Conservation (phyloP, 2,329 filamentous ascomycete species). For the Talaromyces sp. region DNA sequence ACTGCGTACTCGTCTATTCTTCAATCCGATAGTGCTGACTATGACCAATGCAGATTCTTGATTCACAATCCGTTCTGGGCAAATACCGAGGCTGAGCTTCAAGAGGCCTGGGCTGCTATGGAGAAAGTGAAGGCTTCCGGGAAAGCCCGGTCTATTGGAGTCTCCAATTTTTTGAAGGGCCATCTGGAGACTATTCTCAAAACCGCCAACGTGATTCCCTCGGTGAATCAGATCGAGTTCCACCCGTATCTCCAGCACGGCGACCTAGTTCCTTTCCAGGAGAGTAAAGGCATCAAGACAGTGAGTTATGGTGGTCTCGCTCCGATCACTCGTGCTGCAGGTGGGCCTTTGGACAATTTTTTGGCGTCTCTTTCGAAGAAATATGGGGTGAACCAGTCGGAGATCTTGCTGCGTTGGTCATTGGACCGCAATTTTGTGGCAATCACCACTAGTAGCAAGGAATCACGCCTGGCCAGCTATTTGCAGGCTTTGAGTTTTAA, state of each 20-base stretch:
- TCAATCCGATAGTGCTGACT: constrained; percentile 40
- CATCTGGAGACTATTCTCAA: constrained; percentile 45
- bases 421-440: constrained; percentile 56
- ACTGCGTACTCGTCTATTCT: constrained; percentile 29
- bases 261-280: constrained; percentile 35
- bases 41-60: constrained; percentile 50
- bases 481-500: constrained; percentile 53
- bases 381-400: constrained; percentile 54
- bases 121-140: constrained; percentile 37
- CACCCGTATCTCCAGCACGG: constrained; percentile 52
- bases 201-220: constrained; percentile 41
- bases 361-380: constrained; percentile 52
- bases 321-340: constrained; percentile 50
- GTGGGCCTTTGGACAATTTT: constrained; percentile 52
- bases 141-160: constrained; percentile 47
- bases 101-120: constrained; percentile 47
- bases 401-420: constrained; percentile 56
- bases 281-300: constrained; percentile 36
- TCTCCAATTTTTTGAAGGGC: constrained; percentile 48
- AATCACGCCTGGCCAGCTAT: constrained; percentile 55
- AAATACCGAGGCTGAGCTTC: not conserved
- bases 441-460: constrained; percentile 58
- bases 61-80: constrained; percentile 45
- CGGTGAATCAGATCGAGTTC: constrained; percentile 48
- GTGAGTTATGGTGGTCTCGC: constrained; percentile 40